phyloP scores from a whole-genome alignment of 2,329 filamentous ascomycete species.

The Stagonosporopsis cucurbitacearum region DNA sequence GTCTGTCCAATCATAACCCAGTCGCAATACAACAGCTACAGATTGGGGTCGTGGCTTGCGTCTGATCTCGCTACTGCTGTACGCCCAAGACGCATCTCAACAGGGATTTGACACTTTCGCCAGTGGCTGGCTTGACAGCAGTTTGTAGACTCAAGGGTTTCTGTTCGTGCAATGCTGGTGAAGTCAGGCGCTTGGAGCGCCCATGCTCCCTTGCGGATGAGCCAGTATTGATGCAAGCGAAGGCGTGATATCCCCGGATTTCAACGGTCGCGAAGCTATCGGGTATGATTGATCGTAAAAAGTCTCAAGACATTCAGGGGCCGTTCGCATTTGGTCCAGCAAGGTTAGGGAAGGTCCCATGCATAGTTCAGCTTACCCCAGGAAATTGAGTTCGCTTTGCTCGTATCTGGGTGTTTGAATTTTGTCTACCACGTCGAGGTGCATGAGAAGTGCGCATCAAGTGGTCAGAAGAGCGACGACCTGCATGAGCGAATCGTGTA shows the following conservation, averaged over 20 bases:
- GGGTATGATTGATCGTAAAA: not conserved
- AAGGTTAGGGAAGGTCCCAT: not conserved
- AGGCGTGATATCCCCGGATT: not conserved
- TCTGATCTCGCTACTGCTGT: conserved; percentile 1
- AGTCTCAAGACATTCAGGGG: not conserved
- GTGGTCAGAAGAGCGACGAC: not conserved
- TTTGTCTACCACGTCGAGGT: not conserved
- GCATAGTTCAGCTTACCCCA: not conserved
- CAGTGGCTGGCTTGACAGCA: conserved; percentile 2
- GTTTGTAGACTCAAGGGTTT: not conserved
- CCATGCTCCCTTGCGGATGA: not conserved
- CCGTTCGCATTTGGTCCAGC: not conserved
- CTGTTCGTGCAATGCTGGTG: not conserved
- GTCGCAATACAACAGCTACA: not conserved
- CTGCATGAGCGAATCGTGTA: not conserved
- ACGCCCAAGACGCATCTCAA: conserved; percentile 1
- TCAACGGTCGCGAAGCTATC: not conserved
- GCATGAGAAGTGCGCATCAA: not conserved
- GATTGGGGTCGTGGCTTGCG: conserved; percentile 4
- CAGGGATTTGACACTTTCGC: not conserved
- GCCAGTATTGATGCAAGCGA: not conserved
- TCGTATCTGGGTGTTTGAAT: not conserved
- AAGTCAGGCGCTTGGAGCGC: not conserved
- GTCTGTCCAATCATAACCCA: conserved; percentile 5
- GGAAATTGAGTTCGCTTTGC: conserved; percentile 6